Evolutionary conservation across 2,329 filamentous ascomycete species (phyloP).

Genomic region (Trichoderma brevicompactum): DNA sequence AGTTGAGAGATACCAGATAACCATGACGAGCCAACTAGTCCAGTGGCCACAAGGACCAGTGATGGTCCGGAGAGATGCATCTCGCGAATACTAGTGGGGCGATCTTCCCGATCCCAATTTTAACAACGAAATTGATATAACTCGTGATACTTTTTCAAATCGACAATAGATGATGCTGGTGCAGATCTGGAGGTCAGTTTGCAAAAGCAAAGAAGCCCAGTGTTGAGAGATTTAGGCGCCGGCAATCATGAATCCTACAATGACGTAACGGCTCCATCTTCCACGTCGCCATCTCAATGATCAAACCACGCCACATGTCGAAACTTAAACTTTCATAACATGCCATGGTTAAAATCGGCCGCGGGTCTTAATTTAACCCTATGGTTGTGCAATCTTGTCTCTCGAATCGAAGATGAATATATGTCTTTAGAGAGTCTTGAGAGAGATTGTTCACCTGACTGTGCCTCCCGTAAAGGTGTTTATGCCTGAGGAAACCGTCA

Average conservation of each 20-base stretch:
- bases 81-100: background rate
- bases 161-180: background rate
- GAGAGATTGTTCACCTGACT: too few species aligned
- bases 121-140: background rate
- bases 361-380: too few species aligned
- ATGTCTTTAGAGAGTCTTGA: too few species aligned
- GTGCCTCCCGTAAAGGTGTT: too few species aligned
- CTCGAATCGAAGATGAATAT: too few species aligned
- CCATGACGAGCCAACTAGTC: slow-evolving; percentile 46
- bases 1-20: slow-evolving; percentile 39
- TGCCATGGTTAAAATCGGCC: background rate
- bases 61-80: slow-evolving; percentile 38
- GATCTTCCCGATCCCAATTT: background rate
- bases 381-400: too few species aligned
- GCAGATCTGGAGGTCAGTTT: background rate
- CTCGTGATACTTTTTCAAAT: background rate
- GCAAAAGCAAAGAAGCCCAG: background rate
- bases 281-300: background rate
- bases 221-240: background rate
- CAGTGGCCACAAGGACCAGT: slow-evolving; percentile 44
- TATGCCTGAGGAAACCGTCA: too few species aligned
- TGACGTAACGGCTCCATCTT: slow-evolving; percentile 7
- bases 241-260: background rate
- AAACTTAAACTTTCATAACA: background rate
- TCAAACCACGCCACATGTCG: too few species aligned